A percentile compares a stretch with the other conserved stretches of the same genome.
Conservation (phyloP, 148 eudicot genomes). For the Arctostaphylos glauca region DNA sequence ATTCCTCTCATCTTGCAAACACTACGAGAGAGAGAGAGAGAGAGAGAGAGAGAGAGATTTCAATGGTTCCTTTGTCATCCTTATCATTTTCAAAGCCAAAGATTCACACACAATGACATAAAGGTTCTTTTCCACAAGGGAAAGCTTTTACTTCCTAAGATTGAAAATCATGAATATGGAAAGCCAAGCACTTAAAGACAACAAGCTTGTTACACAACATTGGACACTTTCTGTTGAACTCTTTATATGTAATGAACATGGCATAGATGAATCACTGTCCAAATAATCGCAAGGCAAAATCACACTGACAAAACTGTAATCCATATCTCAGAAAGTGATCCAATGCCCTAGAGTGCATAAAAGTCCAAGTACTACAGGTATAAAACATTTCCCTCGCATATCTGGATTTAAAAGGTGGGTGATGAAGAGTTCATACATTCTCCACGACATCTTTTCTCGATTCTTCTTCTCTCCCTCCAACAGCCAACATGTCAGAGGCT, state of each 20-base stretch:
- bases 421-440: slow-evolving; percentile 39
- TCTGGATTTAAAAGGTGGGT: slow-evolving; percentile 4
- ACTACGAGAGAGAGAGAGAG: too few relatives aligned
- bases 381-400: background rate
- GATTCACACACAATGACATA: background rate
- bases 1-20: too few relatives aligned
- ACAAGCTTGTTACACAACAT: background rate
- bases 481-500: slow-evolving; percentile 71
- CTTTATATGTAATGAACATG: background rate
- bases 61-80: too few relatives aligned
- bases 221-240: background rate
- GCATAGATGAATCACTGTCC: background rate
- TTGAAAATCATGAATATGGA: background rate
- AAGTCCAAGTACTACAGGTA: background rate
- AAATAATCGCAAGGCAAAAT: background rate
- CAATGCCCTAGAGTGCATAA: background rate
- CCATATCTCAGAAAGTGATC: slow-evolving; percentile 1
- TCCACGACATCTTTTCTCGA: slow-evolving; percentile 55
- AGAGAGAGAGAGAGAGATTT: too few relatives aligned
- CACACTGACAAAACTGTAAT: slow-evolving; percentile 9
- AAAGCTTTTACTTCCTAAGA: background rate
- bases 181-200: background rate
- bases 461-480: slow-evolving; percentile 52
- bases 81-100: too few relatives aligned
- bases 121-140: background rate